Evolutionary conservation across 73 alveolate species (phyloP).

Genomic region (Effrenium voratum): DNA sequence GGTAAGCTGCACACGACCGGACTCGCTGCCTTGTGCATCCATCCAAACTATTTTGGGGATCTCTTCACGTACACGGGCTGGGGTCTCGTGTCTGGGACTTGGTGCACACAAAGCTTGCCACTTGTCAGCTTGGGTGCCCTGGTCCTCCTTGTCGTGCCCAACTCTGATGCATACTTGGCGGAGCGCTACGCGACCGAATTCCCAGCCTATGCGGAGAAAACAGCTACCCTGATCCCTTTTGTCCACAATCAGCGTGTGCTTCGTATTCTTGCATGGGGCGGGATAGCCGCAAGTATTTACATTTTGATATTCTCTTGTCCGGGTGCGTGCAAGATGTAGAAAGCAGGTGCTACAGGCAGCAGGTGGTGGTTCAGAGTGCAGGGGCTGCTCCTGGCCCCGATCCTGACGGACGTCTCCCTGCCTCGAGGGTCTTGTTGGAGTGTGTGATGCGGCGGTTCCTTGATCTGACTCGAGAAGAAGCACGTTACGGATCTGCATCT

Average conservation of each 20-base stretch:
- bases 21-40: slow-evolving; percentile 40
- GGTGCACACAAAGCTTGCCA: background rate
- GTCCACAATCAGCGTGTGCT: background rate
- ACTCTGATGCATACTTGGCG: slow-evolving; percentile 21
- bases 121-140: background rate
- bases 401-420: too few relatives aligned
- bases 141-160: background rate
- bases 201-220: slow-evolving; percentile 27
- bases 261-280: background rate
- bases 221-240: slow-evolving; percentile 36
- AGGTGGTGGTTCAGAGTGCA: too few relatives aligned
- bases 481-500: too few relatives aligned
- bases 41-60: slow-evolving; percentile 66
- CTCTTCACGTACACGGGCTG: slow-evolving; percentile 52
- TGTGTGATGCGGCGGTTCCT: too few relatives aligned
- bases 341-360: too few relatives aligned
- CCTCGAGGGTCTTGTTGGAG: too few relatives aligned
- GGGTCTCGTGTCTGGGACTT: background rate
- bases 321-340: too few relatives aligned
- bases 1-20: slow-evolving; percentile 58
- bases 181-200: slow-evolving; percentile 11
- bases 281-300: background rate
- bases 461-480: too few relatives aligned
- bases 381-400: too few relatives aligned
- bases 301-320: background rate